Evolutionary conservation across 257 asterid species (phyloP).

Genomic region (Lycium barbarum): DNA sequence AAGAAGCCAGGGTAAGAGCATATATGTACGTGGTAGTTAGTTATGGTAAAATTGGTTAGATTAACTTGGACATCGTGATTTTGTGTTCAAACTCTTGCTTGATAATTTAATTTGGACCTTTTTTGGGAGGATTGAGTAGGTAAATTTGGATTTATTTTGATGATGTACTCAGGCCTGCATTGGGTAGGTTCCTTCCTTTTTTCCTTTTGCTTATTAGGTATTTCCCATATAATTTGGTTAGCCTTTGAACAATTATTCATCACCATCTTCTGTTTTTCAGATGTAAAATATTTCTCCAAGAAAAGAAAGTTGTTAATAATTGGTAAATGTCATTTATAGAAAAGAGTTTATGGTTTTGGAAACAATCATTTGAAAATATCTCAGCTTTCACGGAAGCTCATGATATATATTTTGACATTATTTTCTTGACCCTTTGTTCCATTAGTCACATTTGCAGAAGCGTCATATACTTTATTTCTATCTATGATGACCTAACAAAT

Average conservation of each 20-base stretch:
- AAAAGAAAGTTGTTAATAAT: neutral
- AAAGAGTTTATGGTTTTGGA: constrained; percentile 30
- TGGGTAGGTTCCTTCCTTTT: neutral
- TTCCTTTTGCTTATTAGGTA: neutral
- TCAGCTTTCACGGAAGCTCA: neutral
- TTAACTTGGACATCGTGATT: constrained; percentile 41
- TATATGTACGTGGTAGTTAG: neutral
- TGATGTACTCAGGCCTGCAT: neutral
- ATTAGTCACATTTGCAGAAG: neutral
- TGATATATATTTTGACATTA: neutral
- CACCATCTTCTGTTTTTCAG: neutral
- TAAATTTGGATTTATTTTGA: neutral
- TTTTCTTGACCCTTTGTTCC: neutral
- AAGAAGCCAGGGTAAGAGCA: neutral
- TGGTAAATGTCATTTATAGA: neutral
- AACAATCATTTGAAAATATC: constrained; percentile 39
- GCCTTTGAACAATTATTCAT: neutral
- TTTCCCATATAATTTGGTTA: neutral
- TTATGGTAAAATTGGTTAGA: constrained; percentile 49
- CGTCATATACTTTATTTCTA: neutral
- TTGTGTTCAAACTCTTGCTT: neutral
- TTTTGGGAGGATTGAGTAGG: neutral
- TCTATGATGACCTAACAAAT: too few relatives aligned
- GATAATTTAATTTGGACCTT: neutral
- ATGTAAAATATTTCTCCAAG: neutral